Conservation (phyloP, 2,329 filamentous ascomycete genomes). For the Aspergillus melleus region DNA sequence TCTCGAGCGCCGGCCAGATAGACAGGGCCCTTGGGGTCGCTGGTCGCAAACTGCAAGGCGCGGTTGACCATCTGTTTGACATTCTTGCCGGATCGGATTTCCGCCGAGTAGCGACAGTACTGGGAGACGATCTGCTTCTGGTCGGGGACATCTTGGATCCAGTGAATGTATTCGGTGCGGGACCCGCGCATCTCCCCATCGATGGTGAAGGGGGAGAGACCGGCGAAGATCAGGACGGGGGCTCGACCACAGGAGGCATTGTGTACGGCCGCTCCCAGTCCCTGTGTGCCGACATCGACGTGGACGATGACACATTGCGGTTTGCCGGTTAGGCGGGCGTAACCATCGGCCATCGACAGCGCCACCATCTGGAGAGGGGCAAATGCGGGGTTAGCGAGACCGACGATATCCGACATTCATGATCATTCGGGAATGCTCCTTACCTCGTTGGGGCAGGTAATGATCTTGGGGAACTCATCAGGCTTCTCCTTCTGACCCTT, state of each 20-base stretch:
- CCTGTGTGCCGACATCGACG: constrained; percentile 80
- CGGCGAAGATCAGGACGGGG: constrained; percentile 76
- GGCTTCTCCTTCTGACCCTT: constrained; percentile 69
- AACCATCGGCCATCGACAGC: constrained; percentile 81
- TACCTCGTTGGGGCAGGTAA: constrained; percentile 80
- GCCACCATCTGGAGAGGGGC: constrained; percentile 67
- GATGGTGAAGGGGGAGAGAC: constrained; percentile 72
- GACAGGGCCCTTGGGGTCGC: constrained; percentile 74
- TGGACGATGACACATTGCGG: constrained; percentile 78
- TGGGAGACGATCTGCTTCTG: constrained; percentile 78
- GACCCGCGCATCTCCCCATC: constrained; percentile 75
- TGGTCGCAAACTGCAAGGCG: constrained; percentile 77
- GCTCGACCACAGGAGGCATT: constrained; percentile 74
- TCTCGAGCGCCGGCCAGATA: constrained; percentile 78
- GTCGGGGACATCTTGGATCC: constrained; percentile 81
- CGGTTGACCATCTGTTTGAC: constrained; percentile 88
- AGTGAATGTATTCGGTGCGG: constrained; percentile 83
- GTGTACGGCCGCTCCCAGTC: constrained; percentile 73
- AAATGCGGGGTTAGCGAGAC: constrained; percentile 15
- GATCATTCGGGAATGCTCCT: constrained; percentile 7
- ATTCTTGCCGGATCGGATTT: constrained; percentile 81
- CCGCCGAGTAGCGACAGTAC: constrained; percentile 80
- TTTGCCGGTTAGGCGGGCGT: constrained; percentile 68
- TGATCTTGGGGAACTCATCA: constrained; percentile 67
- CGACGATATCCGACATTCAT: constrained; percentile 5